phyloP scores from a whole-genome alignment of 306 rosid genomes.

The Gynostemma pentaphyllum region DNA sequence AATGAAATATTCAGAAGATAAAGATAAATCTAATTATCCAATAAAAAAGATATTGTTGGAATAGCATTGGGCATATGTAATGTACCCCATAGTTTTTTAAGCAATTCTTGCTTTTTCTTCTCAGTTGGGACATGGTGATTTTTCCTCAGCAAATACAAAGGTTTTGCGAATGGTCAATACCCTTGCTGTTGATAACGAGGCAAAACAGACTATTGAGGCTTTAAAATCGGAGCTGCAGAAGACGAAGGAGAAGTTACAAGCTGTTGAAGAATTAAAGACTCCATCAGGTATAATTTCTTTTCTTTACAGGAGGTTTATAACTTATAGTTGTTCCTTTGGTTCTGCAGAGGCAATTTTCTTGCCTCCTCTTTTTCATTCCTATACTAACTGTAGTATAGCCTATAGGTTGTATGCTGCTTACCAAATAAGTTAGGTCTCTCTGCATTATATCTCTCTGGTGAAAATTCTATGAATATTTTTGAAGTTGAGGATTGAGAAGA shows the following conservation, averaged over 20 bases:
- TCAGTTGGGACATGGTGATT: constrained; percentile 86
- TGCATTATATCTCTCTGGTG: background rate
- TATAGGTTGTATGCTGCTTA: background rate
- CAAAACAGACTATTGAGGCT: constrained; percentile 93
- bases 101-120: constrained; percentile 17
- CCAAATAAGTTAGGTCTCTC: background rate
- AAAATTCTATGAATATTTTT: background rate
- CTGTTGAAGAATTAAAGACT: constrained; percentile 82
- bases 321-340: background rate
- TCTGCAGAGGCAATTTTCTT: background rate
- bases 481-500: background rate
- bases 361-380: background rate
- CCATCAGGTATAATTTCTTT: constrained; percentile 46
- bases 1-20: no score
- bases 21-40: no score
- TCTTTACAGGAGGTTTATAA: background rate
- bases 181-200: constrained; percentile 74
- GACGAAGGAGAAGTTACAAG: constrained; percentile 85
- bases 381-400: background rate
- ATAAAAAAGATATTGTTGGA: no score
- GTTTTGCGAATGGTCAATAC: constrained; percentile 94
- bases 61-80: background rate
- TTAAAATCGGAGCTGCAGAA: constrained; percentile 71
- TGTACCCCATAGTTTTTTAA: background rate
- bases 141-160: constrained; percentile 79